phyloP scores from a whole-genome alignment of 2,329 filamentous ascomycete genomes.

The Mariannaea elegans region DNA sequence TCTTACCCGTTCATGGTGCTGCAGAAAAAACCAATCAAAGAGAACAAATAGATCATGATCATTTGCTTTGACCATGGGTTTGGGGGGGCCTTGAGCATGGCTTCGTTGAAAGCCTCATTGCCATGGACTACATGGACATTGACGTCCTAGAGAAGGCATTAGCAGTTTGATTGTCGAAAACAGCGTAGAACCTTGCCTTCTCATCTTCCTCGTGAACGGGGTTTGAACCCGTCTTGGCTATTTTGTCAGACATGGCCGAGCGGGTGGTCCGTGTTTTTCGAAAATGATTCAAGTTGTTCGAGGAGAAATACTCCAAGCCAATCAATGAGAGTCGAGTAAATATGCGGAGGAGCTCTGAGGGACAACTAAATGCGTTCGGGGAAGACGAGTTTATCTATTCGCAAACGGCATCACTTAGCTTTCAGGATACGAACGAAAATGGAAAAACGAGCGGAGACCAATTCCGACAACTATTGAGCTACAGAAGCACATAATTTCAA shows the following conservation, averaged over 20 bases:
- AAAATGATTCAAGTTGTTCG: background rate
- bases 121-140: slow-evolving; percentile 57
- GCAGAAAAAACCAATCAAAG: slow-evolving; percentile 58
- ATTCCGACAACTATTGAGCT: slow-evolving; percentile 4
- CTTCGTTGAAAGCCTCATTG: slow-evolving; percentile 63
- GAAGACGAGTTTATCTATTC: slow-evolving; percentile 1
- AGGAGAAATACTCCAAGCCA: background rate
- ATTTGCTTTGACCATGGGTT: slow-evolving; percentile 50
- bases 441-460: slow-evolving; percentile 2
- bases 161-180: too few relatives aligned
- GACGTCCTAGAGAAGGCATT: slow-evolving; percentile 9
- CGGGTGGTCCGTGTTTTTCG: background rate
- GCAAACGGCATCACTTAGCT: background rate
- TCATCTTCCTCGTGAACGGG: slow-evolving; percentile 8
- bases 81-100: slow-evolving; percentile 62
- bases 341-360: background rate
- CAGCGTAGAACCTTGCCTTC: background rate
- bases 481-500: background rate
- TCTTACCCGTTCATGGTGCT: slow-evolving; percentile 43
- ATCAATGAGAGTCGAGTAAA: background rate
- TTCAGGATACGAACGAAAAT: background rate
- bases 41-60: slow-evolving; percentile 54
- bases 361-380: background rate
- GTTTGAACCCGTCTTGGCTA: background rate
- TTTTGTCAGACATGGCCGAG: slow-evolving; percentile 20